Evolutionary conservation across 805 yeast species (phyloP).

Genomic region (Yamadazyma philogaea): DNA sequence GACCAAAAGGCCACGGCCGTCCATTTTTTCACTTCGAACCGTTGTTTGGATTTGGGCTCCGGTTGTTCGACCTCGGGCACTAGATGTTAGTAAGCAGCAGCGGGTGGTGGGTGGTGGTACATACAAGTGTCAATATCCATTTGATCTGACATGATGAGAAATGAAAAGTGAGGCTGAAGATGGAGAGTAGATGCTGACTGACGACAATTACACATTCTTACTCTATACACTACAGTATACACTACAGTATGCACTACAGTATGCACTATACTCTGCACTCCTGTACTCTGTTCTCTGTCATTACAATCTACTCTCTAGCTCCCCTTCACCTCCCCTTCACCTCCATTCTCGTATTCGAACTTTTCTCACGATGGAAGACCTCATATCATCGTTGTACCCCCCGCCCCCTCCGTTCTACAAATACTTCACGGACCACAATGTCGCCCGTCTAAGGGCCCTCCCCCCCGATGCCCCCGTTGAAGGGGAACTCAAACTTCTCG

Average conservation of each 20-base stretch:
- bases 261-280: too few species aligned
- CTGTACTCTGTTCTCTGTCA: background rate
- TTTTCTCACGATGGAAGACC: slow-evolving; percentile 16
- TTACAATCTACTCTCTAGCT: background rate
- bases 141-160: slow-evolving; percentile 23
- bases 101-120: slow-evolving; percentile 10
- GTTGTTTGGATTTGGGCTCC: slow-evolving; percentile 34
- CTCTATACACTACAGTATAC: too few species aligned
- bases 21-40: slow-evolving; percentile 95
- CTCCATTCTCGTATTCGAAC: background rate
- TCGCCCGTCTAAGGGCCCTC: slow-evolving; percentile 36
- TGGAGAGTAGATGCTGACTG: background rate
- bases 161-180: background rate
- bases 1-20: slow-evolving; percentile 99
- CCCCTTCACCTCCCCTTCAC: too few species aligned
- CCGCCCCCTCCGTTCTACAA: slow-evolving; percentile 87
- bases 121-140: slow-evolving; percentile 32
- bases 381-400: slow-evolving; percentile 75
- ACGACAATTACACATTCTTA: too few species aligned
- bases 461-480: slow-evolving; percentile 18
- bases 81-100: slow-evolving; percentile 18
- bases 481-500: slow-evolving; percentile 52
- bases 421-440: slow-evolving; percentile 68
- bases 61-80: slow-evolving; percentile 18
- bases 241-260: too few species aligned